These are phyloP conservation scores for Verticillium nubilum DNA, from an alignment of 2,329 filamentous ascomycete genomes.

Conservation along the genomic window DNA sequence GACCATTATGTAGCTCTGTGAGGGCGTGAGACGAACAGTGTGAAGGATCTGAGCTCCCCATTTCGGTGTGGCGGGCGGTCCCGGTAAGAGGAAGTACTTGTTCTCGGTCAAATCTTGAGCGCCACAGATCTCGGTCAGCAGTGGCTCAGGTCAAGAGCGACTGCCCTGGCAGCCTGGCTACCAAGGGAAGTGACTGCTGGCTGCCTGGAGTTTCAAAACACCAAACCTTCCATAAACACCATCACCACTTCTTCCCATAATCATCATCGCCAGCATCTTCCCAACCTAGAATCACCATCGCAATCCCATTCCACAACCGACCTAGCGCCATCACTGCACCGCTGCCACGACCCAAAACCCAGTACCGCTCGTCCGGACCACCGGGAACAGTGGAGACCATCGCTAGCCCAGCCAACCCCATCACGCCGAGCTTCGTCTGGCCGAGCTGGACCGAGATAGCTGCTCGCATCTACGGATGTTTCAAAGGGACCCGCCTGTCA, in stretches of 20 bases:
- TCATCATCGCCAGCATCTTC: too few species aligned
- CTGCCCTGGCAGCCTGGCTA: not conserved
- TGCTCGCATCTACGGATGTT: conserved; percentile 4
- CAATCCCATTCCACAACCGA: not conserved
- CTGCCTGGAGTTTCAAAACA: not conserved
- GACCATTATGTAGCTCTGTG: too few species aligned
- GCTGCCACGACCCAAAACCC: not conserved
- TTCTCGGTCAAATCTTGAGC: not conserved
- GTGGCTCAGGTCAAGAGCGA: not conserved
- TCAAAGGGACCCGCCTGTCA: not conserved
- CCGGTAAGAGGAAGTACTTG: too few species aligned
- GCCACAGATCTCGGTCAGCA: not conserved
- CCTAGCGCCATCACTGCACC: not conserved
- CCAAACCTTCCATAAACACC: not conserved
- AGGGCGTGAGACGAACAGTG: too few species aligned
- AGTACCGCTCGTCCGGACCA: not conserved
- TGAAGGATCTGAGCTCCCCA: too few species aligned
- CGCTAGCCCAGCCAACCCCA: not conserved
- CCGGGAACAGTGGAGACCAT: not conserved
- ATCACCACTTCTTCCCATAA: not conserved
- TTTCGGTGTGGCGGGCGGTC: too few species aligned
- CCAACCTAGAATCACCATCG: not conserved
- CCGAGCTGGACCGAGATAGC: conserved; percentile 1
- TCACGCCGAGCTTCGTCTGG: not conserved
- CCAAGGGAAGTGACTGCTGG: too few species aligned